A percentile compares a stretch with the other conserved stretches of the same genome.
These are phyloP conservation scores for Cyclostephanos invisitatus DNA, from an alignment of 108 stramenopile species.

Conservation along the genomic window DNA sequence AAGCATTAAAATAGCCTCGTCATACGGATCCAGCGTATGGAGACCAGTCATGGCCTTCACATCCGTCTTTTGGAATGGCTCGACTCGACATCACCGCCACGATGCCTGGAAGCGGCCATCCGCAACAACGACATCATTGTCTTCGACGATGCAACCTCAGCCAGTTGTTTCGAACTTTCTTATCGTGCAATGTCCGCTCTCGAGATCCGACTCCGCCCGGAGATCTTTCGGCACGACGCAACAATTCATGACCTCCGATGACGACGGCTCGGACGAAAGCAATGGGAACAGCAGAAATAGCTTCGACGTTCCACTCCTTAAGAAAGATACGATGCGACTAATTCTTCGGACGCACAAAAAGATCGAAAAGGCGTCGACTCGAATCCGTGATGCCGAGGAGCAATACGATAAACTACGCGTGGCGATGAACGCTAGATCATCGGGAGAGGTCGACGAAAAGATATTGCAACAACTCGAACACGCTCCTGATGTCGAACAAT, in stretches of 20 bases:
- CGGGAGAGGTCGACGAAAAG: conserved; percentile 41
- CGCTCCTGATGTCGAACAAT: conserved; percentile 63
- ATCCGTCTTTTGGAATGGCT: conserved; percentile 1
- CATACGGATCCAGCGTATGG: background rate
- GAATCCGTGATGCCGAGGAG: conserved; percentile 59
- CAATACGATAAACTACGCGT: conserved; percentile 48
- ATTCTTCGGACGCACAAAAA: conserved; percentile 79
- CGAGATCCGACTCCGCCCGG: background rate
- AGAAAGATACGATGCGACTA: conserved; percentile 70
- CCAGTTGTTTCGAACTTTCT: background rate
- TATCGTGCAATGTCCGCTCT: background rate
- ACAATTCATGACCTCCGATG: conserved; percentile 26
- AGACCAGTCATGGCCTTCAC: conserved; percentile 11
- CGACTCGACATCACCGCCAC: conserved; percentile 4
- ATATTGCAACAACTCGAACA: conserved; percentile 65
- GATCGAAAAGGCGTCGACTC: conserved; percentile 71
- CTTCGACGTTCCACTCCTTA: conserved; percentile 57
- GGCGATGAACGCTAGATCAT: conserved; percentile 31
- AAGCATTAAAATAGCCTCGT: background rate
- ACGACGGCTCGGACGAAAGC: background rate
- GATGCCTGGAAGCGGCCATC: background rate
- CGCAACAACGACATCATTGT: background rate
- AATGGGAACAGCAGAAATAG: conserved; percentile 17
- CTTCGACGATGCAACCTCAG: background rate
- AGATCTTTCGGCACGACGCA: background rate